Percentiles rank a stretch among this genome's conserved stretches.
Conservation (phyloP, 352 stramenopile genomes). For the Pythium sp. region DNA sequence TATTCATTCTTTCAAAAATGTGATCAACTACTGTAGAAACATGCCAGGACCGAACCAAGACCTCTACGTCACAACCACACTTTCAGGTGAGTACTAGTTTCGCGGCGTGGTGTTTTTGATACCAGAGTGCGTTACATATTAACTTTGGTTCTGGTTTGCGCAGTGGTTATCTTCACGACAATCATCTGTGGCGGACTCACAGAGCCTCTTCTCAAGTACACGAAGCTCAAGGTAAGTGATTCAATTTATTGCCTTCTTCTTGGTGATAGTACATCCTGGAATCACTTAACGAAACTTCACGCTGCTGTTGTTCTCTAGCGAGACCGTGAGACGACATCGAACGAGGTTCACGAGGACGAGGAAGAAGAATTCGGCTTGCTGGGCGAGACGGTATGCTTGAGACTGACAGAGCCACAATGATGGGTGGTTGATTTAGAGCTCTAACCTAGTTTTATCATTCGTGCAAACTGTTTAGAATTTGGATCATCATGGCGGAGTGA, state of each 20-base stretch:
- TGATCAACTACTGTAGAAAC: slow-evolving; percentile 45
- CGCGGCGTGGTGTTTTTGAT: background rate
- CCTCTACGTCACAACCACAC: slow-evolving; percentile 71
- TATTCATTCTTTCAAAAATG: background rate
- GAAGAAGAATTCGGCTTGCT: slow-evolving; percentile 50
- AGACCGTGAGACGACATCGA: slow-evolving; percentile 9
- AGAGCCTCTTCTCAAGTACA: slow-evolving; percentile 85
- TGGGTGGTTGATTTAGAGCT: background rate
- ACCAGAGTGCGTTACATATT: background rate
- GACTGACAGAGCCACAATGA: background rate
- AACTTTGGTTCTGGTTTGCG: background rate
- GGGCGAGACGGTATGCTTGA: slow-evolving; percentile 26
- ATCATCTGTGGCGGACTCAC: slow-evolving; percentile 93
- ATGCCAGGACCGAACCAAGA: slow-evolving; percentile 94
- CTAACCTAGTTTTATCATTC: slow-evolving; percentile 6
- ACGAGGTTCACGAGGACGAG: slow-evolving; percentile 11
- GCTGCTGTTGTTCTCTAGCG: slow-evolving; percentile 8
- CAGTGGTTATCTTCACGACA: slow-evolving; percentile 96
- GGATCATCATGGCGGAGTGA: slow-evolving; percentile 38
- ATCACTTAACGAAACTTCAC: background rate
- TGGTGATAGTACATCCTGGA: background rate
- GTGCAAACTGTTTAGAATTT: background rate
- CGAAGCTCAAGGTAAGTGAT: slow-evolving; percentile 52
- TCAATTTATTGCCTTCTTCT: background rate
- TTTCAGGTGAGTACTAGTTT: slow-evolving; percentile 34